Conservation (phyloP, 495 filamentous ascomycete species). For the Aspergillus incahuasiensis region DNA sequence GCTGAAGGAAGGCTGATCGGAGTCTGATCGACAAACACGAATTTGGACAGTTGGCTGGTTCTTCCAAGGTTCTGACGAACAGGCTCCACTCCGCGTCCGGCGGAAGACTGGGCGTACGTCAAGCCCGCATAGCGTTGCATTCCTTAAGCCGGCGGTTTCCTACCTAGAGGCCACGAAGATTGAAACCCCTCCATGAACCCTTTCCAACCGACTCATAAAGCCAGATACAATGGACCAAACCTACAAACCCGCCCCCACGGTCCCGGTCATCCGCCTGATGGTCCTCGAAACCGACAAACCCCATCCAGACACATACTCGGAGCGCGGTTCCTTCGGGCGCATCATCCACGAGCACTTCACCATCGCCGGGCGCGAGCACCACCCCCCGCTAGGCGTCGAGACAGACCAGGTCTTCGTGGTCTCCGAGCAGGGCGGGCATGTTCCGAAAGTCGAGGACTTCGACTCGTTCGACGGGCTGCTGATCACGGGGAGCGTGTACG, state of each 20-base stretch:
- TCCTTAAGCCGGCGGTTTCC: too few species aligned
- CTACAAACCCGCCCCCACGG: conserved; percentile 15
- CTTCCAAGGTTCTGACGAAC: too few species aligned
- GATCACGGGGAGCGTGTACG: conserved; percentile 21
- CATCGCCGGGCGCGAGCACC: conserved; percentile 16
- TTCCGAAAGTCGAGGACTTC: conserved; percentile 13
- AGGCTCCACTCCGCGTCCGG: too few species aligned
- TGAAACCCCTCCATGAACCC: too few species aligned
- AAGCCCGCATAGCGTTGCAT: too few species aligned
- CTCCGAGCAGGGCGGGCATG: conserved; percentile 15
- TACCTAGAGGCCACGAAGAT: too few species aligned
- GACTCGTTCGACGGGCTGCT: conserved; percentile 20
- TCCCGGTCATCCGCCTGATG: conserved; percentile 19
- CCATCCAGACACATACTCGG: conserved; percentile 21
- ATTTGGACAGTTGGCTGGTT: too few species aligned
- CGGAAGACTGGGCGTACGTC: too few species aligned
- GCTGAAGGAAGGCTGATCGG: too few species aligned
- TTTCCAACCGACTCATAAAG: too few species aligned
- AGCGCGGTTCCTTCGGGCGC: conserved; percentile 19
- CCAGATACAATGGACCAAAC: conserved; percentile 17
- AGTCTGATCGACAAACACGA: too few species aligned
- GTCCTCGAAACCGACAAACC: conserved; percentile 23
- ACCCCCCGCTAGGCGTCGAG: conserved; percentile 20
- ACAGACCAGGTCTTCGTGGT: conserved; percentile 22
- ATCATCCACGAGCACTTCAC: conserved; percentile 18